Percentiles rank a stretch among this genome's conserved stretches.
phyloP scores from a whole-genome alignment of 2,329 filamentous ascomycete species.

The Fusarium armeniacum region DNA sequence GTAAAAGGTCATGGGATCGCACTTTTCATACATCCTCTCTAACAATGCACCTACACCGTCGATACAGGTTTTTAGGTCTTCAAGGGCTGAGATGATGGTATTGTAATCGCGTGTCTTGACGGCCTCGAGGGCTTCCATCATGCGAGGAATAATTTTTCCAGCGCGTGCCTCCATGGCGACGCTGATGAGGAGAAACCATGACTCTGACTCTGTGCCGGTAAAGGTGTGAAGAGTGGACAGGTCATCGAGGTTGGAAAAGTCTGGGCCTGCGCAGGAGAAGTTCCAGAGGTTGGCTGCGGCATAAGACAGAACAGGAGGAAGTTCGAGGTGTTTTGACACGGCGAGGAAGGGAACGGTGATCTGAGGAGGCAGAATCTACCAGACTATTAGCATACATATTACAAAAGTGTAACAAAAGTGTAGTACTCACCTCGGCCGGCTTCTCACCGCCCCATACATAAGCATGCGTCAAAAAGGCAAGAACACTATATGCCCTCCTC shows the following conservation, averaged over 20 bases:
- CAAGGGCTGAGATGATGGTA: conserved; percentile 73
- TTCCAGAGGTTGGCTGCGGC: conserved; percentile 92
- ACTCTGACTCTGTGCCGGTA: conserved; percentile 89
- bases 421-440: conserved; percentile 73
- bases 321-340: conserved; percentile 79
- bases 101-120: conserved; percentile 71
- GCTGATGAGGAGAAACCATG: conserved; percentile 94
- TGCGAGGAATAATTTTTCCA: conserved; percentile 79
- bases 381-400: conserved; percentile 28
- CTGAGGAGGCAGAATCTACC: conserved; percentile 75
- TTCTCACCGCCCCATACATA: conserved; percentile 90
- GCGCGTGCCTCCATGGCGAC: conserved; percentile 90
- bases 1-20: conserved; percentile 90
- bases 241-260: conserved; percentile 76
- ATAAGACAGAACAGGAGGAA: conserved; percentile 93
- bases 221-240: conserved; percentile 83
- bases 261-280: conserved; percentile 70
- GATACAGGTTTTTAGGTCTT: conserved; percentile 75
- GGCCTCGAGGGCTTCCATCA: conserved; percentile 82
- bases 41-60: conserved; percentile 77
- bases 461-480: conserved; percentile 84
- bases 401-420: fast-evolving
- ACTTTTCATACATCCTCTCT: conserved; percentile 89
- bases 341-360: conserved; percentile 82
- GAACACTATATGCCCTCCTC: conserved; percentile 82